These are phyloP conservation scores for Kalanchoe fedtschenkoi DNA, from an alignment of 164 flowering plant species.

Conservation along the genomic window DNA sequence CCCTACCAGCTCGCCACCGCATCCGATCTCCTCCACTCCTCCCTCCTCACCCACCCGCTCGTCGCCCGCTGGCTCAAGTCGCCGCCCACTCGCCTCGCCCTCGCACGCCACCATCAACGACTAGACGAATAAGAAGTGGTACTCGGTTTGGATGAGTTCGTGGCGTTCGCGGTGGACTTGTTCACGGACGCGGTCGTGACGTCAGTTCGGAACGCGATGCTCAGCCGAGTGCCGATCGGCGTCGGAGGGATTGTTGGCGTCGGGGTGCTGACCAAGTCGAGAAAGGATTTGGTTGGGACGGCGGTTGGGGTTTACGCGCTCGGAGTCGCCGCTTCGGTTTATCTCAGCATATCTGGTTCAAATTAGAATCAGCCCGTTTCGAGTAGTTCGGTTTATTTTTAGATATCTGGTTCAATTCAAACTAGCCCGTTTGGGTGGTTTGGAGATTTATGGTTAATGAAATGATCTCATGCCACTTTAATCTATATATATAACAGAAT, in stretches of 20 bases:
- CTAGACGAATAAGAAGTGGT: conserved; percentile 9
- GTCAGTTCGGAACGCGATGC: conserved; percentile 29
- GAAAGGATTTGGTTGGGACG: conserved; percentile 36
- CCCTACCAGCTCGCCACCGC: conserved; percentile 78
- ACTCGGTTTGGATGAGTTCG: conserved; percentile 34
- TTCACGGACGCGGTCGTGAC: conserved; percentile 35
- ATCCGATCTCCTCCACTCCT: conserved; percentile 40
- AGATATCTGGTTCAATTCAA: no score
- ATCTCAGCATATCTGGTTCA: conserved; percentile 26
- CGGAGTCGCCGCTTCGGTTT: conserved; percentile 48
- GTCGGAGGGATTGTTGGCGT: conserved; percentile 57
- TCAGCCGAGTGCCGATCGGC: conserved; percentile 40
- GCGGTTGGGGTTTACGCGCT: conserved; percentile 58
- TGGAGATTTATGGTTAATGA: no score
- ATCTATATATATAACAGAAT: no score
- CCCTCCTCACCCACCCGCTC: conserved; percentile 33
- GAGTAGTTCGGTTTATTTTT: no score
- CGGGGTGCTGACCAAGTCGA: conserved; percentile 34
- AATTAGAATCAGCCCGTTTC: conserved; percentile 5
- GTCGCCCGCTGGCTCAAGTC: conserved; percentile 44
- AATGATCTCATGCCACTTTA: no score
- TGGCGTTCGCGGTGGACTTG: conserved; percentile 43
- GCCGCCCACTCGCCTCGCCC: conserved; percentile 29
- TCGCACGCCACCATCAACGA: conserved; percentile 5
- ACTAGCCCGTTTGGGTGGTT: no score